Evolutionary conservation across 2,329 filamentous ascomycete species (phyloP), one percentile per base, ranked within the genome.

Genomic region (Byssothecium circinans): DNA sequence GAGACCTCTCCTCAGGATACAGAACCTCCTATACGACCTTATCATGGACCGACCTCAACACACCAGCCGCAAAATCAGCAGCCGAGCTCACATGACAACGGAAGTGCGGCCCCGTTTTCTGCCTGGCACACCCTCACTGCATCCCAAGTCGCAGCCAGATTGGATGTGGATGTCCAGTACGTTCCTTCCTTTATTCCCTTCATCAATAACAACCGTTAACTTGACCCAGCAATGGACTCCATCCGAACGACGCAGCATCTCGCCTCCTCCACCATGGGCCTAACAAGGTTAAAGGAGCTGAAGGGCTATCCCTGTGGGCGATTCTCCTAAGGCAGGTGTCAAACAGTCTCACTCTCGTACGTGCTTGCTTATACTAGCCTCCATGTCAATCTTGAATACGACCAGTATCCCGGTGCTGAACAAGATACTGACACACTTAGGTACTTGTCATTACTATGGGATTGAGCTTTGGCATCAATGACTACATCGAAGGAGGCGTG

Each of bases 301-400:
- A 85, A 74, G 83, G 84, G 71, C 74, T 86, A 74, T 88, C 86
- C 71, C 64, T 86, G 72, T 88, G 85, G 82, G 82, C 86, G 74
- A 87, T 89, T 75, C 80, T 89, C 74, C 72, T 89, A 73, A 86
- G 85, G 66, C 86, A 89, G 75, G 81, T 89, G 60, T 87, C 86
- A 57, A 89, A 89, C 75, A 87, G 85, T 74, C 76, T 89, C 72
- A 89, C 86, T 55, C 78, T 87, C 67, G 84, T 78, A 71, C 60
- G 73, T 64, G 33, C 22, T 17, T 42, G 44, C n/a, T n/a, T n/a
- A n/a, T n/a, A n/a, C n/a, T n/a, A n/a, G n/a, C n/a, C n/a, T n/a
- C n/a, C n/a, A n/a, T n/a, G n/a, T n/a, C n/a, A n/a, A n/a, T n/a
- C n/a, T n/a, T n/a, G n/a, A n/a, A n/a, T n/a, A n/a, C n/a, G n/a